Conservation (phyloP, 257 asterid genomes). For the Primulina eburnea region DNA sequence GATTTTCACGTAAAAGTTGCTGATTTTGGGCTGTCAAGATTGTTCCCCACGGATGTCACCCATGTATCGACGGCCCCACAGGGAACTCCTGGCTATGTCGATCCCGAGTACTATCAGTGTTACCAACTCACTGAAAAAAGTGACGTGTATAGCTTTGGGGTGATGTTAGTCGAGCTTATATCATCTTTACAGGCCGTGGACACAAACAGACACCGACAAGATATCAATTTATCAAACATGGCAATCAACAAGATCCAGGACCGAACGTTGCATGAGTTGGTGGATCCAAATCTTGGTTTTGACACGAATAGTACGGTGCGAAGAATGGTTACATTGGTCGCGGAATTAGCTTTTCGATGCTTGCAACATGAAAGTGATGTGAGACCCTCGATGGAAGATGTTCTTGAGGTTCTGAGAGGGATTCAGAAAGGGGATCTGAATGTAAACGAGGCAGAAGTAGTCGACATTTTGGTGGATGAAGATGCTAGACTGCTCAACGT, state of each 20-base stretch:
- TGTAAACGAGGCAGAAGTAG: constrained; percentile 5
- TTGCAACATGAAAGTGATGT: constrained; percentile 71
- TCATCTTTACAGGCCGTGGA: constrained; percentile 87
- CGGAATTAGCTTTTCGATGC: constrained; percentile 79
- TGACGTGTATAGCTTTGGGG: constrained; percentile 87
- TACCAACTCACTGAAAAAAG: constrained; percentile 92
- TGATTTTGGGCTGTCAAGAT: constrained; percentile 77
- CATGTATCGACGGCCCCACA: constrained; percentile 97
- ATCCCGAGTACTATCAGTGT: constrained; percentile 86
- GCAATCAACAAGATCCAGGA: constrained; percentile 76
- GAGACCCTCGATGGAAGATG: constrained; percentile 91
- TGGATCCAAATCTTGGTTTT: constrained; percentile 60
- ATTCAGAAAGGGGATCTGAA: constrained; percentile 19
- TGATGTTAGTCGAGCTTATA: constrained; percentile 73
- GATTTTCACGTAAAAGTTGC: constrained; percentile 93
- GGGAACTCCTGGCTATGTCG: constrained; percentile 95
- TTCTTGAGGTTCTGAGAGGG: constrained; percentile 43
- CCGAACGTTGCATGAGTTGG: constrained; percentile 53
- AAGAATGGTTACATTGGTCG: constrained; percentile 59
- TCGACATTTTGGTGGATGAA: constrained; percentile 16
- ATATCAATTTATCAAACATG: constrained; percentile 80
- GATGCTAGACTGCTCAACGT: constrained; percentile 22
- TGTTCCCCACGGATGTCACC: constrained; percentile 70
- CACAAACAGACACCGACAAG: constrained; percentile 62
- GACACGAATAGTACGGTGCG: constrained; percentile 44